phyloP scores from a whole-genome alignment of 179 eudicot genomes.

The Spergularia azorica region DNA sequence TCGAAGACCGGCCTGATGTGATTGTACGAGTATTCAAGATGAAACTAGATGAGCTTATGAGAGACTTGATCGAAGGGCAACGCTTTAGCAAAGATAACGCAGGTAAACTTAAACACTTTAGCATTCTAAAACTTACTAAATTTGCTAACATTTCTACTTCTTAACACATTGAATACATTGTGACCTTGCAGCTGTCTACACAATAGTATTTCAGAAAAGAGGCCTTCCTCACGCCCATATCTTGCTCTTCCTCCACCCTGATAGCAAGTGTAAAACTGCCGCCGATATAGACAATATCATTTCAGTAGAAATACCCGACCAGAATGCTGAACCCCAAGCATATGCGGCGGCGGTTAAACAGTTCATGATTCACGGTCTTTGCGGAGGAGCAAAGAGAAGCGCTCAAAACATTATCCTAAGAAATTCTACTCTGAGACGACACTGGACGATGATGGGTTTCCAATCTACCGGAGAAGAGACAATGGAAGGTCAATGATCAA shows the following conservation, averaged over 20 bases:
- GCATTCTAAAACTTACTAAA: too few species aligned
- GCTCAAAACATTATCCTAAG: not conserved
- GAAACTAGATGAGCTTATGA: not conserved
- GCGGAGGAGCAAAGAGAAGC: constrained; percentile 2
- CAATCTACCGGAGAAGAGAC: constrained; percentile 10
- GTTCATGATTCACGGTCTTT: constrained; percentile 27
- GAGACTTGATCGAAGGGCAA: too few species aligned
- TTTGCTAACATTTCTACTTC: too few species aligned
- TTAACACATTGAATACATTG: too few species aligned
- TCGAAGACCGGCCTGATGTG: not conserved
- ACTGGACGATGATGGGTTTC: constrained; percentile 26
- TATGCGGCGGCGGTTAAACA: not conserved
- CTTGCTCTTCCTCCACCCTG: not conserved
- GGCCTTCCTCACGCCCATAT: not conserved
- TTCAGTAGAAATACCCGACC: not conserved
- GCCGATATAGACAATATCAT: not conserved
- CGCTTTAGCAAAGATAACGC: too few species aligned
- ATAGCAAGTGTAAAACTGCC: not conserved
- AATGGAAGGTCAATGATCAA: not conserved
- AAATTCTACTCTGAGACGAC: not conserved
- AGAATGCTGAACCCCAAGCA: not conserved
- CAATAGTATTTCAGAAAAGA: not conserved
- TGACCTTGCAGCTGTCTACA: not conserved
- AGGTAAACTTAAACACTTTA: too few species aligned
- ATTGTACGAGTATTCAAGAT: not conserved